phyloP scores from a whole-genome alignment of 257 asterid species.

The Marsdenia floribunda region DNA sequence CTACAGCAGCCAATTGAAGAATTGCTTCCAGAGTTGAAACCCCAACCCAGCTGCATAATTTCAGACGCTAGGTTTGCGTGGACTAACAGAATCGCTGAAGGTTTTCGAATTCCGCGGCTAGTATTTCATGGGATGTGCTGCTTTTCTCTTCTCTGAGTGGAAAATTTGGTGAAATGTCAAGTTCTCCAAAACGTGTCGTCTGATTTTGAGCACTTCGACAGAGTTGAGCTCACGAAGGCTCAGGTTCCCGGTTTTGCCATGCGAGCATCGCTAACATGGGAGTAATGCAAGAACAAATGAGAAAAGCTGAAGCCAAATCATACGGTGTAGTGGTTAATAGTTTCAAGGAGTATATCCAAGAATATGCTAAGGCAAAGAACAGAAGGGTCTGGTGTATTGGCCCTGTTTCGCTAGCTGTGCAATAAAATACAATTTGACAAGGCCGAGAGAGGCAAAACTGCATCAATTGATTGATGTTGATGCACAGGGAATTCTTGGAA shows the following conservation, averaged over 20 bases:
- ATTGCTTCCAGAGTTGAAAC: slow-evolving; percentile 28
- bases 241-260: slow-evolving; percentile 28
- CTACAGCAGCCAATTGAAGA: slow-evolving; percentile 32
- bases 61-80: slow-evolving; percentile 34
- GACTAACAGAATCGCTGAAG: slow-evolving; percentile 30
- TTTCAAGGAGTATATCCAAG: slow-evolving; percentile 41
- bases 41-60: slow-evolving; percentile 42
- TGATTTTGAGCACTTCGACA: slow-evolving; percentile 33
- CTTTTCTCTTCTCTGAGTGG: slow-evolving; percentile 27
- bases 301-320: slow-evolving; percentile 29
- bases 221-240: slow-evolving; percentile 35
- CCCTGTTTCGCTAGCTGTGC: slow-evolving; percentile 45
- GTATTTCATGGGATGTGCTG: slow-evolving; percentile 43
- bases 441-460: slow-evolving; percentile 34
- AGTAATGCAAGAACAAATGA: slow-evolving; percentile 8
- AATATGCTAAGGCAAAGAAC: slow-evolving; percentile 23
- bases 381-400: slow-evolving; percentile 39
- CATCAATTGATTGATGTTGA: slow-evolving; percentile 27
- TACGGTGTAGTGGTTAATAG: slow-evolving; percentile 40
- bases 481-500: slow-evolving; percentile 20
- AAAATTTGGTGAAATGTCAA: slow-evolving; percentile 18
- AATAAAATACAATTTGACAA: slow-evolving; percentile 29
- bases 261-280: slow-evolving; percentile 13
- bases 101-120: slow-evolving; percentile 37
- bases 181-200: slow-evolving; percentile 15